Evolutionary conservation across 257 asterid genomes (phyloP).

Genomic region (Nicotiana obtusifolia): DNA sequence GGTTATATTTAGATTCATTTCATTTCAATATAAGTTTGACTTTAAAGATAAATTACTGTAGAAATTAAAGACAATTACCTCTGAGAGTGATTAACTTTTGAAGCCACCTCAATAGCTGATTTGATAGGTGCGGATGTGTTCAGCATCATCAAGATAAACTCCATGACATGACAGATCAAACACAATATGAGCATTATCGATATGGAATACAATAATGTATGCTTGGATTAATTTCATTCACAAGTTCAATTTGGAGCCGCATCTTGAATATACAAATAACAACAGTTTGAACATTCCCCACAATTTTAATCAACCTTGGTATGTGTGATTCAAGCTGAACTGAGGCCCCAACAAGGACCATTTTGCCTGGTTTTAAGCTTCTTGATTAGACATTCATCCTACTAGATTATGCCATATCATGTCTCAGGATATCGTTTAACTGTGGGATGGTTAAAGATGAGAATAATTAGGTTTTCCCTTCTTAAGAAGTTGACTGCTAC

Average conservation of each 20-base stretch:
- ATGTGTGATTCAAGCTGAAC: background rate
- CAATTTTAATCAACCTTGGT: background rate
- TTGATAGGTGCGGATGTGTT: background rate
- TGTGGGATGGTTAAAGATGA: too few species aligned
- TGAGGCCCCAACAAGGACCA: background rate
- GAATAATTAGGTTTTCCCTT: too few species aligned
- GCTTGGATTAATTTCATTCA: background rate
- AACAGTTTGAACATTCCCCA: background rate
- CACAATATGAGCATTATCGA: background rate
- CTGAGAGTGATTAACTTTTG: background rate
- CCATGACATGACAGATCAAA: background rate
- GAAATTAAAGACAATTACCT: too few species aligned
- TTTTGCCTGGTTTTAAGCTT: background rate
- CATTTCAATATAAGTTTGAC: too few species aligned
- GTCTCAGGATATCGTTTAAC: too few species aligned
- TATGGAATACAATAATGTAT: background rate
- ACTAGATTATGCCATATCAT: too few species aligned
- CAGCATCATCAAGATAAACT: background rate
- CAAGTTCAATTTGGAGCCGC: background rate
- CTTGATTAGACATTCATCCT: background rate
- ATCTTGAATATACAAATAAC: background rate
- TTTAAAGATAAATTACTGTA: too few species aligned
- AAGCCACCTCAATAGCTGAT: background rate
- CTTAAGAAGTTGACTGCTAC: too few species aligned
- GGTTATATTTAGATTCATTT: too few species aligned